Evolutionary conservation across 2,329 filamentous ascomycete genomes (phyloP), one percentile per base, ranked within the genome.

Genomic region (Gnomoniopsis smithogilvyi): DNA sequence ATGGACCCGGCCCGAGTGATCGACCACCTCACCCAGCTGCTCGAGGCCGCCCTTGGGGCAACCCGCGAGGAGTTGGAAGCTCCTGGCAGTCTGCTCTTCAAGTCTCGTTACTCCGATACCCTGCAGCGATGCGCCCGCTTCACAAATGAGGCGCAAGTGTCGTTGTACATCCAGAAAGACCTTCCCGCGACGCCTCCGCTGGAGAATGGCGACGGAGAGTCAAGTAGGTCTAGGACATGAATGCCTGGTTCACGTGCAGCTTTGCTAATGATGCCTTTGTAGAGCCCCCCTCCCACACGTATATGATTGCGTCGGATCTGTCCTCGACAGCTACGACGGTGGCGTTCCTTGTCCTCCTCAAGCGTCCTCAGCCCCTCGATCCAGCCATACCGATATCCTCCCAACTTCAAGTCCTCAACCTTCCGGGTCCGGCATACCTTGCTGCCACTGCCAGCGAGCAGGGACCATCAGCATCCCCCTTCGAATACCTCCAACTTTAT

Each of bases 161-260:
- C 90, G 57, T 80, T 99, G 64, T 98, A 98, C 75, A 88, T 97
- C 64, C 90, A 95, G 72, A 96, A 97, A 76, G 91, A 94, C 70
- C 71, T 88, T 64, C 76, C 83, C 55, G 78, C 81, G 64, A 79
- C 80, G 14, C 78, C 82, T 51, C 73, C 81, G 57, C 69, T 78
- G 45, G 76, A 82, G 58, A 80, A 84, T 63, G 81, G 77, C 48
- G 67, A 74, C 17, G 74, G 77, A 58, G 73, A 75, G 61, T 66
- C 74, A 66, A 71, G 80, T 83, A 71, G 64, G 79, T 65, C 46
- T 51, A 60, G 65, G 50, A 59, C 14, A 14, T 47, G 33, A 45
- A 33, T 6, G 19, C 11, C 11, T 56, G 17, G 51, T 14, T 14
- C 6, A 14, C 6, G 21, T 11, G 36, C 47, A 49, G 30, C 19